These are phyloP conservation scores for Suillus brevipes DNA, from an alignment of 768 basidiomycete genomes.

Conservation along the genomic window DNA sequence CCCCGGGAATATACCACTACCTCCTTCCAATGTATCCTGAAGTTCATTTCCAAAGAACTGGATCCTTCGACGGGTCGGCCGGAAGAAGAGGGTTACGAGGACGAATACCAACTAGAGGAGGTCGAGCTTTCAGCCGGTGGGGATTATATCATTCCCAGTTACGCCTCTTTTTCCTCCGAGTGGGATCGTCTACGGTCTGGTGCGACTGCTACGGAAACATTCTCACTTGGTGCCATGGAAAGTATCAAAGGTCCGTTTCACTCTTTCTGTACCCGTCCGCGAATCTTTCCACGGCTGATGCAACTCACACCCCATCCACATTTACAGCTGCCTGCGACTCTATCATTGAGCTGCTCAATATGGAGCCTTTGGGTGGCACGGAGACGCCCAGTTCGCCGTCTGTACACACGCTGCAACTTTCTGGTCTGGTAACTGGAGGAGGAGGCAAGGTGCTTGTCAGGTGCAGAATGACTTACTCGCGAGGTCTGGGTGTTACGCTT, in stretches of 20 bases:
- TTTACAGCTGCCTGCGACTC: slow-evolving; percentile 89
- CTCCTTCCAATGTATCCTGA: slow-evolving; percentile 88
- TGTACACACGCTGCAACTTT: slow-evolving; percentile 92
- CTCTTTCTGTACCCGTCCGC: background rate
- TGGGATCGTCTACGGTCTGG: slow-evolving; percentile 90
- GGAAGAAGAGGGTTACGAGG: slow-evolving; percentile 98
- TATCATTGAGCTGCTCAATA: slow-evolving; percentile 92
- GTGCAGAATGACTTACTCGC: slow-evolving; percentile 92
- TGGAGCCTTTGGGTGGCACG: slow-evolving; percentile 94
- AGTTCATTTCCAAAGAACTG: slow-evolving; percentile 95
- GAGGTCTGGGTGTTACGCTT: slow-evolving; percentile 88
- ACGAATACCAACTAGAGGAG: slow-evolving; percentile 97
- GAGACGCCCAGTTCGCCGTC: slow-evolving; percentile 79
- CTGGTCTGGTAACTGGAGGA: slow-evolving; percentile 87
- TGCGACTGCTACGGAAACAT: slow-evolving; percentile 86
- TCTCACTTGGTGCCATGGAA: slow-evolving; percentile 88
- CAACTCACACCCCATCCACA: slow-evolving; percentile 10
- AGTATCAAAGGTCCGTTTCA: slow-evolving; percentile 81
- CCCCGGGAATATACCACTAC: slow-evolving; percentile 78
- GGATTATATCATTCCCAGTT: slow-evolving; percentile 96
- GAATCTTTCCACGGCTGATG: slow-evolving; percentile 13
- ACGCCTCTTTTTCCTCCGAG: slow-evolving; percentile 87
- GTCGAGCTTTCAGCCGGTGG: slow-evolving; percentile 89
- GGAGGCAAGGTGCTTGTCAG: slow-evolving; percentile 95
- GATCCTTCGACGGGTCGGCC: slow-evolving; percentile 95